Evolutionary conservation across 176 grass and related monocot species (phyloP).

Genomic region (Paspalum vaginatum): DNA sequence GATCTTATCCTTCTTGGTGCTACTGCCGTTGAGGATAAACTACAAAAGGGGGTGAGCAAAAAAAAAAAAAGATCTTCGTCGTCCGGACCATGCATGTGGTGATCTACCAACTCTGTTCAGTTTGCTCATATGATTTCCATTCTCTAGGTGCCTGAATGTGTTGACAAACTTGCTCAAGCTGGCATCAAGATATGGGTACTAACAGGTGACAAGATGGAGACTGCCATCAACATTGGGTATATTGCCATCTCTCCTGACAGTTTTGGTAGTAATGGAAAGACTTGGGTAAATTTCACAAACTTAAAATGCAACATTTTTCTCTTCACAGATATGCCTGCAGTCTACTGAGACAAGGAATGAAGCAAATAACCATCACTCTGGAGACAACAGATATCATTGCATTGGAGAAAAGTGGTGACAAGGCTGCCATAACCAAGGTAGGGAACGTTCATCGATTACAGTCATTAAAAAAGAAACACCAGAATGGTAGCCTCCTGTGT

Average conservation of each 20-base stretch:
- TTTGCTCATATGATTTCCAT: constrained; percentile 32
- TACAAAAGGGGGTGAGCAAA: constrained; percentile 77
- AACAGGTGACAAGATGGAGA: constrained; percentile 97
- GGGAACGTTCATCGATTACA: not conserved
- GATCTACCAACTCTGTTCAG: not conserved
- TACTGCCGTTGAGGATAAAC: constrained; percentile 88
- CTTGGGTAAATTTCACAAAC: not conserved
- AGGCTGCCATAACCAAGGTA: constrained; percentile 61
- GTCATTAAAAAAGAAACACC: not conserved
- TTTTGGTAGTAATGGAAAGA: not conserved
- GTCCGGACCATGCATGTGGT: not conserved
- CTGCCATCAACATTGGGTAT: constrained; percentile 95
- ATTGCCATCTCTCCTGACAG: not conserved
- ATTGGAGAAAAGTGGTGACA: constrained; percentile 69
- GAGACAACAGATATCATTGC: constrained; percentile 64
- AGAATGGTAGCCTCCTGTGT: not conserved
- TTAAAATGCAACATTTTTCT: constrained; percentile 14
- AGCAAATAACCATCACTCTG: constrained; percentile 85
- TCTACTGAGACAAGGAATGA: constrained; percentile 92
- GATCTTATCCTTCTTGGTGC: constrained; percentile 87
- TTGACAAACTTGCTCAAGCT: constrained; percentile 94
- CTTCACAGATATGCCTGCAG: constrained; percentile 79
- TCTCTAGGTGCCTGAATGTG: constrained; percentile 86
- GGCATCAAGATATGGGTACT: constrained; percentile 99
- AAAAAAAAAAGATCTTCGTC: not conserved